phyloP scores from a whole-genome alignment of 2,329 filamentous ascomycete genomes.

The Periconia macrospinosa region DNA sequence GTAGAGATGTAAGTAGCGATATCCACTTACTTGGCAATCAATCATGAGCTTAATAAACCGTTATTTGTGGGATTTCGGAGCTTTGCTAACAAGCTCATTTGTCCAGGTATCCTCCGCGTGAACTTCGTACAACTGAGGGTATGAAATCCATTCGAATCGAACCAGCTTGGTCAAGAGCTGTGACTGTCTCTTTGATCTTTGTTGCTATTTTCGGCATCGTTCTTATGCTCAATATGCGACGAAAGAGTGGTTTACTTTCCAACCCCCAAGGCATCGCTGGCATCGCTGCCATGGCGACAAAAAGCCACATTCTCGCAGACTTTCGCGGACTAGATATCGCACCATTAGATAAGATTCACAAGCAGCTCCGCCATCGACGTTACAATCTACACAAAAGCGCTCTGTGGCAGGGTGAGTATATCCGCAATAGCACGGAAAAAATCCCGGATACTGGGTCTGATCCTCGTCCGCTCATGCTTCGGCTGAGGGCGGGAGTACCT shows the following conservation, averaged over 20 bases:
- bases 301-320: slow-evolving; percentile 72
- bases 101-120: slow-evolving; percentile 50
- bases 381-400: slow-evolving; percentile 73
- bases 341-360: slow-evolving; percentile 67
- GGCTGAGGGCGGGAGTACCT: slow-evolving; percentile 60
- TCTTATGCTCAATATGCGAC: slow-evolving; percentile 63
- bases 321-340: slow-evolving; percentile 73
- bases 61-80: neutral
- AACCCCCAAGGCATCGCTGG: slow-evolving; percentile 75
- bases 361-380: slow-evolving; percentile 65
- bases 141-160: slow-evolving; percentile 61
- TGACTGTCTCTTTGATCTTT: slow-evolving; percentile 59
- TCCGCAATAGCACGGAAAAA: slow-evolving; percentile 51
- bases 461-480: slow-evolving; percentile 71
- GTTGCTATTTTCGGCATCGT: slow-evolving; percentile 61
- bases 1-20: slow-evolving; percentile 51
- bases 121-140: slow-evolving; percentile 47
- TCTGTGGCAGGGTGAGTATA: slow-evolving; percentile 65
- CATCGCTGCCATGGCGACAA: slow-evolving; percentile 74
- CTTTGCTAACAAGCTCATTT: neutral
- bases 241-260: slow-evolving; percentile 66
- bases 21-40: neutral
- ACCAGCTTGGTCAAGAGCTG: slow-evolving; percentile 61
- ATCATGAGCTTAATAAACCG: neutral
- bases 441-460: slow-evolving; percentile 49